Evolutionary conservation across 306 rosid species (phyloP), one percentile per base, ranked within the genome.

Genomic region (peach (Prunus persica)): DNA sequence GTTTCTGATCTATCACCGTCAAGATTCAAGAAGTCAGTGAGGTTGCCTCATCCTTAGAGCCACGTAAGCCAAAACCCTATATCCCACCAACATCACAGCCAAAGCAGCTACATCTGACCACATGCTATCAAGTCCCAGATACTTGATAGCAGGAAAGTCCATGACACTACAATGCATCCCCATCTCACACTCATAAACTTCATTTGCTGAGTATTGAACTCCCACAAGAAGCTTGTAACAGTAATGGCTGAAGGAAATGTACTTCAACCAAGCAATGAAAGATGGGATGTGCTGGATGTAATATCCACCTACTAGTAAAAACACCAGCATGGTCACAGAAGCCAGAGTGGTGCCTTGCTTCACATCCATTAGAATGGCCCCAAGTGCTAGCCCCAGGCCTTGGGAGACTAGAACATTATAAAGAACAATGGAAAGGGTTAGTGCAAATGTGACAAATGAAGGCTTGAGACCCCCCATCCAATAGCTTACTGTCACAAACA

Each of bases 391-490:
- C 69, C 97, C 97, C 56, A 93, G 81, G 66, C 98, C 97, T 86
- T 93, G 98, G 24, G 97, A 85, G 76, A 91, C 96, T 0, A 93
- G 81, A 52, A 93, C 97, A 76, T 93, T 93, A 54, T 88, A 84
- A 47, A 91, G 91, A 76, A 89, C 79, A 80, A 91, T 81, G 67
- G 82, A 81, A 27, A 91, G 96, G 82, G 98, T 93, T 61, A 86
- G 83, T 20, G 80, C 58, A 65, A 87, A 93, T 30, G 90, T 85
- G 19, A 81, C 10, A 0, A 86, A 66, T 30, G 97, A 91, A 72
- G 97, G 88, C 77, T 91, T 93, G 55, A 93, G 92, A 52, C 97
- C 97, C 6, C 98, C 92, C 93, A 89, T 93, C 98, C 98, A 93
- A 24, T 93, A 93, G 8, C 90, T 20, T 58, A 93, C 69, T 0